Evolutionary conservation across 73 alveolate species (phyloP).

Genomic region (Stentor roeselii): DNA sequence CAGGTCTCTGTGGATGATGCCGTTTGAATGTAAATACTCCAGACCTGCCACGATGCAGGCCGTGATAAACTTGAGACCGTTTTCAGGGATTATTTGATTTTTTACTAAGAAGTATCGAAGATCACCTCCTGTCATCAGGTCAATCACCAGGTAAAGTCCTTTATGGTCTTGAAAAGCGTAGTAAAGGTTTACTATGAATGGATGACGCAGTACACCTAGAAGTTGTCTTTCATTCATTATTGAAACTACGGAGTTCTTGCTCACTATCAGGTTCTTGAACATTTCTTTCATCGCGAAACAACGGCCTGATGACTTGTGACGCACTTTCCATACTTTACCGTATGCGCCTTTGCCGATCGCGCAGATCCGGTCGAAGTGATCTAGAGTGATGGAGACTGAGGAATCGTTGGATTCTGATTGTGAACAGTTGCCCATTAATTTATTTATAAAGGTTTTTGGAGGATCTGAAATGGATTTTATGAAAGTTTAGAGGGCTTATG

Average conservation of each 20-base stretch:
- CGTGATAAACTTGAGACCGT: slow-evolving; percentile 31
- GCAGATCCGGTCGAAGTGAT: slow-evolving; percentile 37
- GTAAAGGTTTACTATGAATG: slow-evolving; percentile 57
- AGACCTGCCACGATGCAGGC: slow-evolving; percentile 55
- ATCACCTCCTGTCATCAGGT: slow-evolving; percentile 63
- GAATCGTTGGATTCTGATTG: background rate
- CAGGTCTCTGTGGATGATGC: slow-evolving; percentile 56
- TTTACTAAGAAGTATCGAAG: slow-evolving; percentile 28
- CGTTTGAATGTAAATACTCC: slow-evolving; percentile 44
- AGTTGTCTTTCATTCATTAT: slow-evolving; percentile 62
- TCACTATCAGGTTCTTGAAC: slow-evolving; percentile 61
- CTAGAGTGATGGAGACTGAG: background rate
- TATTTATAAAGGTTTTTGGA: too few species aligned
- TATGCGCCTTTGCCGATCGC: slow-evolving; percentile 74
- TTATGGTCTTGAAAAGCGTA: slow-evolving; percentile 66
- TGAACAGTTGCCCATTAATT: background rate
- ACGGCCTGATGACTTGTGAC: slow-evolving; percentile 39
- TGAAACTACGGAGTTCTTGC: slow-evolving; percentile 58
- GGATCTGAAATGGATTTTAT: too few species aligned
- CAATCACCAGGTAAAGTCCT: slow-evolving; percentile 64
- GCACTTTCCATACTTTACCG: slow-evolving; percentile 74
- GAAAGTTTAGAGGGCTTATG: too few species aligned
- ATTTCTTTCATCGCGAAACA: slow-evolving; percentile 73
- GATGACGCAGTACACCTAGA: slow-evolving; percentile 43
- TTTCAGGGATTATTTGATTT: slow-evolving; percentile 21